Conservation (phyloP, 345 rosid genomes). For the Syzygium grande region DNA sequence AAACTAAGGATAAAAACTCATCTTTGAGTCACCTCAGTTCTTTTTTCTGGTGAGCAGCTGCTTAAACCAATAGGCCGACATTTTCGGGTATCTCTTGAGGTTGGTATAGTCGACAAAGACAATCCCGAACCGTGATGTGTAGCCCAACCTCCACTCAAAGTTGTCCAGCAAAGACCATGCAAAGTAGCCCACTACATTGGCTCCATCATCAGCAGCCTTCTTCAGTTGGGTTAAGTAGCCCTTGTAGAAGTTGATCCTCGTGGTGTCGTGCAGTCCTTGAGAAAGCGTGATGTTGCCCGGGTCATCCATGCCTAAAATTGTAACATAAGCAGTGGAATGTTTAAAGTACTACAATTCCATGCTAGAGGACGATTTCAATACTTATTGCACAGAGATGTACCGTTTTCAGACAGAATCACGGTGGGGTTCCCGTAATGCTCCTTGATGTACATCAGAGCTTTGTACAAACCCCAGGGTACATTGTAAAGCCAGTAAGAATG, state of each 20-base stretch:
- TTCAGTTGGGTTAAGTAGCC: constrained; percentile 69
- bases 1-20: not conserved
- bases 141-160: constrained; percentile 89
- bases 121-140: constrained; percentile 92
- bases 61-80: constrained; percentile 90
- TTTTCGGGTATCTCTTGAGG: constrained; percentile 80
- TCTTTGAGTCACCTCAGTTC: not conserved
- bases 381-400: constrained; percentile 20
- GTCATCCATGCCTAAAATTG: constrained; percentile 73
- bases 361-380: not conserved
- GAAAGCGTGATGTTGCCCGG: constrained; percentile 70
- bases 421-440: constrained; percentile 87
- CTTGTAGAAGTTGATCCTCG: constrained; percentile 65
- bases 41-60: constrained; percentile 39
- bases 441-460: constrained; percentile 77
- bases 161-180: constrained; percentile 98
- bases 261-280: constrained; percentile 68
- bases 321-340: not conserved
- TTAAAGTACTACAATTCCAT: not conserved
- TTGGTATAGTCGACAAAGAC: constrained; percentile 69
- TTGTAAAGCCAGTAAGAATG: constrained; percentile 81
- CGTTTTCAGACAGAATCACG: constrained; percentile 78
- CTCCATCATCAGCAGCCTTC: constrained; percentile 81
- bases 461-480: constrained; percentile 98
- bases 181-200: constrained; percentile 75